A percentile compares a stretch with the other conserved stretches of the same genome.
Conservation (phyloP, 371 early-diverging fungal genomes). For the Batrachochytrium dendrobatidis region DNA sequence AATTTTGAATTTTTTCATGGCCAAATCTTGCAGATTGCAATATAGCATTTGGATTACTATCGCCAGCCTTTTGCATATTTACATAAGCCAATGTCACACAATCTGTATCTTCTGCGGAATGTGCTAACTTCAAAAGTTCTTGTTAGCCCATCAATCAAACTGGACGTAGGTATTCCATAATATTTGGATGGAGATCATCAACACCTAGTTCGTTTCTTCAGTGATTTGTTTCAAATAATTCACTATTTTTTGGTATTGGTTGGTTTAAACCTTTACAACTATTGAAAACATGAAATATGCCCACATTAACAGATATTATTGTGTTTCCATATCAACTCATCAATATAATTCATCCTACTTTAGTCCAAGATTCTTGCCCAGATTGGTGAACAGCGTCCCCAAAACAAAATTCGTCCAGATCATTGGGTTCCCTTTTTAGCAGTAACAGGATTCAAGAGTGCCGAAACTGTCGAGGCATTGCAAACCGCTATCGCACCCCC, state of each 20-base stretch:
- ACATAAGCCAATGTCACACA: too few species aligned
- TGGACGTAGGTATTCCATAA: conserved; percentile 7
- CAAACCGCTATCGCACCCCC: conserved; percentile 4
- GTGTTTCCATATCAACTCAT: neutral
- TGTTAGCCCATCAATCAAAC: neutral
- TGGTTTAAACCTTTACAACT: too few species aligned
- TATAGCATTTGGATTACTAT: neutral
- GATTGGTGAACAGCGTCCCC: conserved; percentile 31
- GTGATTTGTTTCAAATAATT: too few species aligned
- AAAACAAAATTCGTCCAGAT: conserved; percentile 28
- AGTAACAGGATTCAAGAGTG: conserved; percentile 23
- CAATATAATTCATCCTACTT: neutral
- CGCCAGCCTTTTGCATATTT: neutral
- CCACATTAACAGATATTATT: neutral
- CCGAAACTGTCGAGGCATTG: conserved; percentile 23
- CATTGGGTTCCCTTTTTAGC: conserved; percentile 43
- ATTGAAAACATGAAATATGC: too few species aligned
- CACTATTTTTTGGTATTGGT: too few species aligned
- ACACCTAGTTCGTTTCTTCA: too few species aligned
- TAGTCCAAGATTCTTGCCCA: conserved; percentile 18
- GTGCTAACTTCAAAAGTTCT: neutral
- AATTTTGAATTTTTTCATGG: too few species aligned
- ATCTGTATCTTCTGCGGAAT: conserved; percentile 5
- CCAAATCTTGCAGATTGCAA: too few species aligned
- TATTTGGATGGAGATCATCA: too few species aligned